Conservation (phyloP, 2,329 filamentous ascomycete genomes). For the Fusarium nygamai region DNA sequence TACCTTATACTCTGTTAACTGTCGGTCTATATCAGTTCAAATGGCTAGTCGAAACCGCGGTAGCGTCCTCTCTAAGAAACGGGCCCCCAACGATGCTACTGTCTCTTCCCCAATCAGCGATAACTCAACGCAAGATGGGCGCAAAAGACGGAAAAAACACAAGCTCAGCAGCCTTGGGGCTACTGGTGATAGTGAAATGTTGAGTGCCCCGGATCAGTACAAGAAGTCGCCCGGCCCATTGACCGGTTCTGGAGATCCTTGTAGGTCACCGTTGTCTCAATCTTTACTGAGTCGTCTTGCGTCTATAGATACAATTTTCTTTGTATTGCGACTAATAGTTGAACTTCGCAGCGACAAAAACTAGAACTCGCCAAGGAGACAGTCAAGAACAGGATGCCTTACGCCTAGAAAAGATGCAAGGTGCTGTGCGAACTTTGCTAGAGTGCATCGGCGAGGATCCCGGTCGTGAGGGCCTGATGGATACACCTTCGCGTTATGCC, state of each 20-base stretch:
- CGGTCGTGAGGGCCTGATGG: conserved; percentile 70
- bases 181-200: conserved; percentile 43
- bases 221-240: conserved; percentile 58
- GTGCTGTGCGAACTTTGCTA: conserved; percentile 70
- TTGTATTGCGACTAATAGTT: conserved; percentile 55
- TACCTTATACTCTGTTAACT: background rate
- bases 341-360: conserved; percentile 51
- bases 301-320: background rate
- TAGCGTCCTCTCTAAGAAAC: conserved; percentile 40
- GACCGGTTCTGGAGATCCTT: conserved; percentile 69
- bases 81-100: conserved; percentile 35
- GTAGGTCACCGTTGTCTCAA: conserved; percentile 47
- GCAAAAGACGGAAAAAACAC: conserved; percentile 13
- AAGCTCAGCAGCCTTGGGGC: background rate
- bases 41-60: conserved; percentile 43
- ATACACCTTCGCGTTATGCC: conserved; percentile 85
- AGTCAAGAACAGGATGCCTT: conserved; percentile 52
- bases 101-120: conserved; percentile 42
- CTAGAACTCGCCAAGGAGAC: conserved; percentile 68
- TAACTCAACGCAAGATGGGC: conserved; percentile 31
- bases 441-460: conserved; percentile 76
- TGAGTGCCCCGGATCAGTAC: conserved; percentile 50
- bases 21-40: background rate
- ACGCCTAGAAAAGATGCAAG: conserved; percentile 67
- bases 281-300: background rate